Evolutionary conservation across 345 rosid genomes (phyloP), one percentile per base, ranked within the genome.

Genomic region (Syzygium oleosum): DNA sequence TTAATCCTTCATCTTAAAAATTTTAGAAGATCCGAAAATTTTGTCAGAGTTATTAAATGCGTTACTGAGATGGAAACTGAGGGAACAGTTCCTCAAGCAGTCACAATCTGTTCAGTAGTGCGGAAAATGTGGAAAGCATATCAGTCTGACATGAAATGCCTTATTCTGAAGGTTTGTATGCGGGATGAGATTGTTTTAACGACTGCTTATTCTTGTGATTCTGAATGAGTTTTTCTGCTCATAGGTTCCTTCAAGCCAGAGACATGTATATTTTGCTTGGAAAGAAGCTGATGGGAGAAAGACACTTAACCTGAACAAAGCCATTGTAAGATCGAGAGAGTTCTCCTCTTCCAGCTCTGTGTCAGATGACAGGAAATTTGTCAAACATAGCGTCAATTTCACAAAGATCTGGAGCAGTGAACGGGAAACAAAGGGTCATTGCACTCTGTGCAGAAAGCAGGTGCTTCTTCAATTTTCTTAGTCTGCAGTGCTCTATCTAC

Each of bases 161-260:
- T 91, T 88, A 61, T 85, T 80, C 95, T 93, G 88, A 98, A 95
- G 99, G 99, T 97, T 85, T 73, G 85, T 73, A 51, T 51, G 49
- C 51, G 38, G 58, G 51, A n/a, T 87, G 52, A 46, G 38, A 51
- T 29, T 51, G 43, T 52, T 84, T 84, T 84, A 38, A 84, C 9
- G 38, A 51, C 8, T 84, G 38, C 41, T 16, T 52, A n/a, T 38
- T 52, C 43, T 51, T 54, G 38, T 84, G 59, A 84, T 84, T 84
- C 59, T 84, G 85, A 84, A 4, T 49, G 52, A 46, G 53, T 85
- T 85, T 85, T 61, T 29, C 43, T 29, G 16, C 52, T 49, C 43
- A 25, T 92, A 98, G 99, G 98, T 96, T 90, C 99, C 99, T 88
- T 95, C 98, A 90, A 98, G 98, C 93, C 98, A 96, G 90, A 93